Conservation (phyloP, 2,329 filamentous ascomycete species). For the Esteya vermicola region DNA sequence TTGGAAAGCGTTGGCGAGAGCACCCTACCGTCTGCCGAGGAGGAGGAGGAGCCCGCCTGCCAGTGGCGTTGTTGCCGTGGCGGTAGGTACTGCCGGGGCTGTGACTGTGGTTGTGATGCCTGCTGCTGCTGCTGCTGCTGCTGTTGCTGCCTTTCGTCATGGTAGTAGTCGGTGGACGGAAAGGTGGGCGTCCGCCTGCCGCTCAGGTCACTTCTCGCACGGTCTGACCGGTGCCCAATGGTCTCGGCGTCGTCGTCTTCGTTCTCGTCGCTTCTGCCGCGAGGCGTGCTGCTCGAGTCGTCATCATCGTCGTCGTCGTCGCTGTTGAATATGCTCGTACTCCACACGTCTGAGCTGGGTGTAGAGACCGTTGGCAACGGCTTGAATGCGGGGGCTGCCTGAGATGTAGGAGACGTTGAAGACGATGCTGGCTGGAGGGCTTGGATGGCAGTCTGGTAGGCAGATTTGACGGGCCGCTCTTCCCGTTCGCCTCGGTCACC, state of each 20-base stretch:
- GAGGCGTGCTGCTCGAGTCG: too few relatives aligned
- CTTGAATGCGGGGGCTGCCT: too few relatives aligned
- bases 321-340: conserved; percentile 7
- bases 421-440: background rate
- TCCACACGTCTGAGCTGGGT: too few relatives aligned
- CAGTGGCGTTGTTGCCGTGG: background rate
- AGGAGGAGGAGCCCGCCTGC: too few relatives aligned
- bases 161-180: too few relatives aligned
- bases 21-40: too few relatives aligned
- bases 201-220: background rate
- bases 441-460: too few relatives aligned
- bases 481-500: background rate
- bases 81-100: background rate
- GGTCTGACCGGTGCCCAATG: background rate
- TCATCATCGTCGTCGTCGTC: conserved; percentile 7
- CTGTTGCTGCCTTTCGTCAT: conserved; percentile 3
- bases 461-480: too few relatives aligned
- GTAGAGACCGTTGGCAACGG: too few relatives aligned
- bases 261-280: conserved; percentile 1
- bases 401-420: background rate
- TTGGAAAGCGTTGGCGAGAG: background rate
- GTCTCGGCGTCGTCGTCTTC: background rate
- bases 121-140: conserved; percentile 5
- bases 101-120: background rate
- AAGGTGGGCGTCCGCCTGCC: background rate